Conservation (phyloP, 2,329 filamentous ascomycete genomes). For the Pseudocercospora eumusae region DNA sequence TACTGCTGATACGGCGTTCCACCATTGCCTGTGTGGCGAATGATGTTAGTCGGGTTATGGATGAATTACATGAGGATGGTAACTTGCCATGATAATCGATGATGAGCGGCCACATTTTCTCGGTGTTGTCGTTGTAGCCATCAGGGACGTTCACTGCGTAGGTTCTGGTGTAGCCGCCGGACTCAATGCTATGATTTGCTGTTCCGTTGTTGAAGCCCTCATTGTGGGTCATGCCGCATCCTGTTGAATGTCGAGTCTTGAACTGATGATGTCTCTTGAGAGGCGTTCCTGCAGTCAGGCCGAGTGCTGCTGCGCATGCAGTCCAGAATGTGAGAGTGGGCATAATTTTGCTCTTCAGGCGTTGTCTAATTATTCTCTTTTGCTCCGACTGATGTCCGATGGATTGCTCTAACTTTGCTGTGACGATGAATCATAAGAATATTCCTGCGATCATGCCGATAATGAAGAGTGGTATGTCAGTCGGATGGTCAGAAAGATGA, state of each 20-base stretch:
- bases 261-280: background rate
- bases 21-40: slow-evolving; percentile 28
- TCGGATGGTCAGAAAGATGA: background rate
- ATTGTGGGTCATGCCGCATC: slow-evolving; percentile 21
- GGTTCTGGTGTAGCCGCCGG: slow-evolving; percentile 27
- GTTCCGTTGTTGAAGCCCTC: slow-evolving; percentile 26
- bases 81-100: slow-evolving; percentile 50
- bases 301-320: slow-evolving; percentile 6
- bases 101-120: slow-evolving; percentile 41
- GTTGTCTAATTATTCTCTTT: background rate
- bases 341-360: background rate
- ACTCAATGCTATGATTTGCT: slow-evolving; percentile 23
- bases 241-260: slow-evolving; percentile 3
- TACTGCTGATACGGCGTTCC: slow-evolving; percentile 45
- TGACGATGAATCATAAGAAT: background rate
- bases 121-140: slow-evolving; percentile 28
- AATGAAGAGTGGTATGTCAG: background rate
- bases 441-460: background rate
- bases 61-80: slow-evolving; percentile 20
- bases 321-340: background rate
- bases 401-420: background rate
- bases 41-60: background rate
- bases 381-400: background rate
- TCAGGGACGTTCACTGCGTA: slow-evolving; percentile 33
- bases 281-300: slow-evolving; percentile 9